These are phyloP conservation scores for Apocynum venetum DNA, from an alignment of 257 asterid species.

Conservation along the genomic window DNA sequence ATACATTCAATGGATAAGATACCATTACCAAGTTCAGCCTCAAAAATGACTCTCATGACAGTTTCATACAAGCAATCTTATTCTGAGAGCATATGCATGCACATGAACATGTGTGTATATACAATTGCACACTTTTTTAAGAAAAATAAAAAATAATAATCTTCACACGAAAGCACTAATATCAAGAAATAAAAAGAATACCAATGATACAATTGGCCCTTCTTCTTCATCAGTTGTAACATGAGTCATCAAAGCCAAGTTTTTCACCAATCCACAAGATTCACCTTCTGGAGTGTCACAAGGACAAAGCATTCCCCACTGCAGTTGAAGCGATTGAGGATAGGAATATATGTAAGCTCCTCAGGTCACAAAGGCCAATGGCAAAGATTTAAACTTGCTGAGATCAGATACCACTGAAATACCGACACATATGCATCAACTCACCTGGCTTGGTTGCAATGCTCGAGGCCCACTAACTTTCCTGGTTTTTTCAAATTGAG, in stretches of 20 bases:
- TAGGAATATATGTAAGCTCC: constrained; percentile 8
- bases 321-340: constrained; percentile 27
- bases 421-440: constrained; percentile 1
- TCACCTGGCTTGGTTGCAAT: constrained; percentile 95
- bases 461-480: constrained; percentile 99
- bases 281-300: constrained; percentile 99
- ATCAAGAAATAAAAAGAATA: constrained; percentile 26
- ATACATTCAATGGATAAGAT: background rate
- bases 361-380: background rate
- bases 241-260: constrained; percentile 95
- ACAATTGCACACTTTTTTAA: background rate
- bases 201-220: constrained; percentile 81
- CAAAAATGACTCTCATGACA: background rate
- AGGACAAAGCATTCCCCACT: constrained; percentile 99
- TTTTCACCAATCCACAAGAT: constrained; percentile 95
- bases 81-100: background rate
- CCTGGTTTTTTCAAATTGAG: constrained; percentile 92
- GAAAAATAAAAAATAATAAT: background rate
- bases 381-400: background rate
- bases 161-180: background rate
- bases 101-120: background rate
- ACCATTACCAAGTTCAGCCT: background rate
- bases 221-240: constrained; percentile 96
- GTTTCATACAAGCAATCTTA: background rate
- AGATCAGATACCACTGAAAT: background rate